Base-by-base conservation (phyloP, 352 stramenopile species). In the Pythium scleroteichum region DNA sequence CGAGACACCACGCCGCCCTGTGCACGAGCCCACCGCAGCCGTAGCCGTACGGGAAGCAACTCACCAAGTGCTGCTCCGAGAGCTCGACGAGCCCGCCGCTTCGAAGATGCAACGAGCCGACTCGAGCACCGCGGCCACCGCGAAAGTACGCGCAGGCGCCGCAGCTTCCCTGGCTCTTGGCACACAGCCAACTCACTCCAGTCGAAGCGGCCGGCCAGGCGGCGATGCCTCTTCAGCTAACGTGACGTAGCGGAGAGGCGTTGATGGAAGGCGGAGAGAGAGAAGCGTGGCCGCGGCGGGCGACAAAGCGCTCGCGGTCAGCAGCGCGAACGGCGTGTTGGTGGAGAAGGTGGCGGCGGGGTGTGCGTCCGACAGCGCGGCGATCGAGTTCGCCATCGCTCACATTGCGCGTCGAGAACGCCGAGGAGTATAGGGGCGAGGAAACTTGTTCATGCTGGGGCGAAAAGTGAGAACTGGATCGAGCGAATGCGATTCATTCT, bases 21-120 rank as follows among this genome's bases (percentile, higher is more conserved):
- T 20, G 44, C 14, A 20, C 22, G 44, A 10, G 44, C 44, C 44
- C 44, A 50, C 49, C 49, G 27, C 49, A 56, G 49, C 49, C 49
- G 32, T 46, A 56, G 10, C 32, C 19, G 20, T 58, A 48, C 35
- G 8, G 10, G 24, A 26, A 46, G 39, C 51, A 58, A 35, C 51
- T 58, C 33, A 39, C 23, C 33, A 58, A 39, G 7, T 46, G 5
- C 33, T 56, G 49, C 33, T 56, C 49, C 49, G 49, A 56, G 29
- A 53, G 47, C 47, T 39, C 24, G 24, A 53, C 29, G 47, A 53
- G 24, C 16, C 47, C 47, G 24, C 42, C 20, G 53, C 52, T n/a
- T 57, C n/a, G 46, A 64, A 56, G 53, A 68, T 55, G 23, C 61
- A 68, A 20, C 46, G 47, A 19, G 62, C 54, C 38, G 51, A 55